A percentile compares a stretch with the other conserved stretches of the same genome.
These are phyloP conservation scores for Epichloe amarillans DNA, from an alignment of 2,329 filamentous ascomycete species.

Conservation along the genomic window DNA sequence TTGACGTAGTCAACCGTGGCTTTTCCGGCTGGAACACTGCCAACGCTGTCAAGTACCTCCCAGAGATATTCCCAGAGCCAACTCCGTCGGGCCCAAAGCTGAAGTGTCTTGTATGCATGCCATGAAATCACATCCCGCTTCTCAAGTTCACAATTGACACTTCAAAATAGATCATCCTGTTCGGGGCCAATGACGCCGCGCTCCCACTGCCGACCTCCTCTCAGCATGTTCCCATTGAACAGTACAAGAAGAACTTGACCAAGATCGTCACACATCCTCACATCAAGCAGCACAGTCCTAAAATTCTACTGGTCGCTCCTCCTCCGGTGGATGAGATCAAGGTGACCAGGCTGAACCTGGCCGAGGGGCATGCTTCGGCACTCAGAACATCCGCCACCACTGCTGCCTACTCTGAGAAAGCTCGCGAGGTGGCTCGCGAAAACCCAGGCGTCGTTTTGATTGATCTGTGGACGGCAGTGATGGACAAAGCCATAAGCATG, in stretches of 20 bases:
- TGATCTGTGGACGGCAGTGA: slow-evolving; percentile 69
- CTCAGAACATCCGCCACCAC: slow-evolving; percentile 34
- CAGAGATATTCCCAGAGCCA: slow-evolving; percentile 57
- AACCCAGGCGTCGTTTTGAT: slow-evolving; percentile 55
- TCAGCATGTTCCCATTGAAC: slow-evolving; percentile 67
- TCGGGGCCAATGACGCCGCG: slow-evolving; percentile 84
- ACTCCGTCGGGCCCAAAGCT: slow-evolving; percentile 43
- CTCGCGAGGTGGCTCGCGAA: slow-evolving; percentile 55
- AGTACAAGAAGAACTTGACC: slow-evolving; percentile 60
- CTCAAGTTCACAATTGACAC: neutral
- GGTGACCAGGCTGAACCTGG: slow-evolving; percentile 33
- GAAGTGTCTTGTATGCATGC: slow-evolving; percentile 48
- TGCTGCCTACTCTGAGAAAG: slow-evolving; percentile 43
- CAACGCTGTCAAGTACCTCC: slow-evolving; percentile 56
- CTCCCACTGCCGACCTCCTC: slow-evolving; percentile 45
- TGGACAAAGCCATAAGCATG: slow-evolving; percentile 51
- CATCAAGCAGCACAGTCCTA: slow-evolving; percentile 55
- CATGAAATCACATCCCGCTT: neutral
- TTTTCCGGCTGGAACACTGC: slow-evolving; percentile 76
- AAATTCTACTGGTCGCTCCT: slow-evolving; percentile 66
- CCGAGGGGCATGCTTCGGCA: slow-evolving; percentile 28
- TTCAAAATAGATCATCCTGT: slow-evolving; percentile 50
- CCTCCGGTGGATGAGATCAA: slow-evolving; percentile 72
- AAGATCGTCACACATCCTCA: slow-evolving; percentile 59
- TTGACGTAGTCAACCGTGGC: slow-evolving; percentile 83